Percentiles rank a stretch among this genome's conserved stretches.
These are phyloP conservation scores for Botryotinia calthae DNA, from an alignment of 2,329 filamentous ascomycete species.

Conservation along the genomic window DNA sequence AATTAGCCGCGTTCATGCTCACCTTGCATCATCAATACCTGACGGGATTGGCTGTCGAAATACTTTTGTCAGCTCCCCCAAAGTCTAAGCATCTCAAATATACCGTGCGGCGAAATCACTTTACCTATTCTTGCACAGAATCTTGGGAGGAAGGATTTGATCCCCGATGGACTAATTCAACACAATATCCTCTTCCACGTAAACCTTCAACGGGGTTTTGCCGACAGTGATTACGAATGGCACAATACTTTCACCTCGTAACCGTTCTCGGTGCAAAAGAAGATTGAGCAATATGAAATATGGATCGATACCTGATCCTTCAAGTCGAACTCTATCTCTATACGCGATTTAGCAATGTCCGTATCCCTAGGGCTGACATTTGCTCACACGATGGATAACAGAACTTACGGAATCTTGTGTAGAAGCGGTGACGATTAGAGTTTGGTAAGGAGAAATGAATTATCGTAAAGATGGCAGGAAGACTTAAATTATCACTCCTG, in stretches of 20 bases:
- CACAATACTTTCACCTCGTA: not conserved
- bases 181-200: not conserved
- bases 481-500: not conserved
- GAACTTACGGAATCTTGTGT: not conserved
- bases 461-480: not conserved
- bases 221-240: not conserved
- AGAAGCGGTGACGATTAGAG: not conserved
- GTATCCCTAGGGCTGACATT: not conserved
- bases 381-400: not conserved
- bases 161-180: not conserved
- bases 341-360: not conserved
- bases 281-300: not conserved
- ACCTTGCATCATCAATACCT: not conserved
- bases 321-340: not conserved
- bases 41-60: not conserved
- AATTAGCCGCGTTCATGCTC: not conserved
- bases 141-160: not conserved
- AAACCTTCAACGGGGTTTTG: not conserved
- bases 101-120: not conserved
- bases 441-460: too few species aligned
- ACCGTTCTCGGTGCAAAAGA: not conserved
- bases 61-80: not conserved
- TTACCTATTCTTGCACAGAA: not conserved
- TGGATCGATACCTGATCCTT: not conserved
- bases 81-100: not conserved